phyloP scores from a whole-genome alignment of 2,329 filamentous ascomycete genomes.

The Tolypocladium ovalisporum region DNA sequence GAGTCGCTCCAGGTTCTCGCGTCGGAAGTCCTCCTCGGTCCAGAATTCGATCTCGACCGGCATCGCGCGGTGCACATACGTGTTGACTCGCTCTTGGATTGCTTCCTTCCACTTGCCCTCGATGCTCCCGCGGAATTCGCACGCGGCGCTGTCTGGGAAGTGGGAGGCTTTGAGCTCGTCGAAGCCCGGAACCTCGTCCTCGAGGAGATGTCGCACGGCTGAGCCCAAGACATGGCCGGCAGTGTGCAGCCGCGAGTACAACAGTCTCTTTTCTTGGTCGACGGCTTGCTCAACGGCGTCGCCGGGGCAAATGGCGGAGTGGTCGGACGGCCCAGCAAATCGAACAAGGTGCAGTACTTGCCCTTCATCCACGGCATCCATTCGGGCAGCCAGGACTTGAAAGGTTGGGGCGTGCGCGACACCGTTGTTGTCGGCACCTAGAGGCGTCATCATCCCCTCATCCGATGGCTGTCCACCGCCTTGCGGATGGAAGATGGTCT shows the following conservation, averaged over 20 bases:
- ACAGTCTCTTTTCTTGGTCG: conserved; percentile 45
- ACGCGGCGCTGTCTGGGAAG: conserved; percentile 54
- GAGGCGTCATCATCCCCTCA: conserved; percentile 40
- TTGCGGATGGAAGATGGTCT: conserved; percentile 68
- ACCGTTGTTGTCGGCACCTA: conserved; percentile 33
- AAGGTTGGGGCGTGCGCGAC: conserved; percentile 24
- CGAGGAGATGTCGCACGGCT: conserved; percentile 50
- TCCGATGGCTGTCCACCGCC: conserved; percentile 67
- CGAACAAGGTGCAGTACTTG: conserved; percentile 56
- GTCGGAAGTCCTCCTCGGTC: conserved; percentile 49
- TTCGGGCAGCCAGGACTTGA: conserved; percentile 45
- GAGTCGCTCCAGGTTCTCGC: conserved; percentile 41
- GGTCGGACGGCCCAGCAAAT: conserved; percentile 26
- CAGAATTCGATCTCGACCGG: conserved; percentile 54
- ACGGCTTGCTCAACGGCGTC: conserved; percentile 44
- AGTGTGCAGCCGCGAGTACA: conserved; percentile 61
- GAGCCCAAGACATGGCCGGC: conserved; percentile 62
- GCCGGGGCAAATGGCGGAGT: conserved; percentile 25
- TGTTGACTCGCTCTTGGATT: conserved; percentile 52
- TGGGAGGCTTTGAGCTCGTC: conserved; percentile 63
- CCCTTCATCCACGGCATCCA: conserved; percentile 34
- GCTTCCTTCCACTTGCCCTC: conserved; percentile 48
- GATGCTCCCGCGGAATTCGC: conserved; percentile 59
- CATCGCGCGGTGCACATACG: conserved; percentile 42
- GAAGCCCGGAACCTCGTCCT: conserved; percentile 39